Evolutionary conservation across 495 filamentous ascomycete genomes (phyloP), one percentile per base, ranked within the genome.

Genomic region (Umbilicaria muhlenbergii): DNA sequence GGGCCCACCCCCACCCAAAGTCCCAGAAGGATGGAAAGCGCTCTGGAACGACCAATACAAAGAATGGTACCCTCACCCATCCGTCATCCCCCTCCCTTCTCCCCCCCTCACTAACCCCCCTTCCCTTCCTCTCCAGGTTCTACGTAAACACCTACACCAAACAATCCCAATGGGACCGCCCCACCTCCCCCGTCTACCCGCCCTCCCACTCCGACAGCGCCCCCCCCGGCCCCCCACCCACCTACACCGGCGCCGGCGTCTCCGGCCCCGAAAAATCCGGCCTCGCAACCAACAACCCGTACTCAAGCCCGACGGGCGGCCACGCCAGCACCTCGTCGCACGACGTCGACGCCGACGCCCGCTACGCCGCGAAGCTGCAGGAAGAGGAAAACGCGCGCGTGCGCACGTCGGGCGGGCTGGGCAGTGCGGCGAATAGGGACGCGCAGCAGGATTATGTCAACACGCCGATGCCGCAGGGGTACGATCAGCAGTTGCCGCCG

Each of bases 1-100:
- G 1, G 84, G 84, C 5, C 89, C 89, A 40, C 86, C 87, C 32
- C 87, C 91, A 8, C 88, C 86, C 17, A 75, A 75, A 48, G 80
- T 94, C 1, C 91, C 89, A 0, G 80, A 83, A 54, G 89, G 89
- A 44, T 96, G 86, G 86, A 79, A 81, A 53, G 79, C 78, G 8
- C 74, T 83, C 36, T 93, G 72, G 60, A 80, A 85, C 50, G 71
- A 77, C 0, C 72, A 78, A 45, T 86, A 86, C 61, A 71, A 76
- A 28, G 75, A 86, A 80, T 86, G 80, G 83, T 87, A 13, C n/a
- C n/a, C 21, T 28, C 31, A n/a, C n/a, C 13, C 6, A 35, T 47
- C 15, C 6, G 16, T 19, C n/a, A 17, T 16, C 37, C 13, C 15
- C 38, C 36, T 12, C 43, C 13, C 11, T 42, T 40, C 41, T 38